phyloP scores from a whole-genome alignment of 768 basidiomycete genomes.

The Podaxis sp. region DNA sequence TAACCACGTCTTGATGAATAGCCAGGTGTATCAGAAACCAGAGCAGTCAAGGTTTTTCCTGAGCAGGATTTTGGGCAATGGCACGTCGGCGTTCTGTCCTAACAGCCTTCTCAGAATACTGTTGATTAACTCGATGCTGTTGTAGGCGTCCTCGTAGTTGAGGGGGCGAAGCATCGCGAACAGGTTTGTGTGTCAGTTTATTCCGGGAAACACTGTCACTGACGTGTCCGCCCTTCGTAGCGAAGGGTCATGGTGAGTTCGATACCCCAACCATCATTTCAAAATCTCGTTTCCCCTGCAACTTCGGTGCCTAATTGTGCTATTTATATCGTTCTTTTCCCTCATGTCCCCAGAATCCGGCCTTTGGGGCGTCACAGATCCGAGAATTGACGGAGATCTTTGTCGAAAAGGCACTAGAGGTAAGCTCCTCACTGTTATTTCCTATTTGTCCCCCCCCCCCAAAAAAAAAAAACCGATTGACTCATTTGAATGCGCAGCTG shows the following conservation, averaged over 20 bases:
- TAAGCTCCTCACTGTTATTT: constrained; percentile 15
- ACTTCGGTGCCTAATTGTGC: neutral
- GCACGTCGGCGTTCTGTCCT: constrained; percentile 15
- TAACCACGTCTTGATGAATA: constrained; percentile 58
- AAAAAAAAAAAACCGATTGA: neutral
- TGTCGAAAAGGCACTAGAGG: constrained; percentile 49
- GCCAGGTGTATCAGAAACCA: constrained; percentile 54
- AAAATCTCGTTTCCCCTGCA: neutral
- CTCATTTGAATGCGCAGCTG: constrained; percentile 26
- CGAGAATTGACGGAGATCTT: constrained; percentile 55
- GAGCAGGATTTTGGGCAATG: constrained; percentile 38
- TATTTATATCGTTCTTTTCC: neutral
- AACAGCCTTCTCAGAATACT: neutral
- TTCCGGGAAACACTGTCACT: neutral
- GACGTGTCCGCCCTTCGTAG: constrained; percentile 17
- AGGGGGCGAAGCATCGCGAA: constrained; percentile 43
- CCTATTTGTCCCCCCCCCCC: neutral
- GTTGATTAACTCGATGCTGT: neutral
- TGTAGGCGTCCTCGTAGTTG: constrained; percentile 45
- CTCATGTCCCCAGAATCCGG: constrained; percentile 45
- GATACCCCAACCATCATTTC: too few species aligned
- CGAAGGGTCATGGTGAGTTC: constrained; percentile 39
- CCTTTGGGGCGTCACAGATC: constrained; percentile 58
- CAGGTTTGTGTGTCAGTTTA: constrained; percentile 28
- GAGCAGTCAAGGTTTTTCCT: constrained; percentile 32